Conservation (phyloP, 371 early-diverging fungal species). For the Mucor saturninus region DNA sequence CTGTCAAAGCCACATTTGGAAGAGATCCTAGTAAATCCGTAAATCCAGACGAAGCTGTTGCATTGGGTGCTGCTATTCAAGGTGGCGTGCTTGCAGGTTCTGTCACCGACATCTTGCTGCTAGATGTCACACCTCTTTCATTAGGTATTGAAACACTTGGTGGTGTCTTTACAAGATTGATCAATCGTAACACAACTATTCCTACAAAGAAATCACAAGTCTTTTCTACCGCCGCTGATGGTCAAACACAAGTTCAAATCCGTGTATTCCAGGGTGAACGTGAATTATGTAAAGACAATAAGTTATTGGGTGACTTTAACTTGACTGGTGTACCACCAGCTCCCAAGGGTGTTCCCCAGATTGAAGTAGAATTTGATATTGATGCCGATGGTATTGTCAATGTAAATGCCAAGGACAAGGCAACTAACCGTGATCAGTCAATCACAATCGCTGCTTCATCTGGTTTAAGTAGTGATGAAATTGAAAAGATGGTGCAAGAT, state of each 20-base stretch:
- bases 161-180: constrained; percentile 97
- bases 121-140: constrained; percentile 98
- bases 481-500: constrained; percentile 95
- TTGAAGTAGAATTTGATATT: constrained; percentile 98
- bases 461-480: constrained; percentile 95
- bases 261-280: constrained; percentile 99
- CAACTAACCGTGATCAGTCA: constrained; percentile 90
- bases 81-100: constrained; percentile 97
- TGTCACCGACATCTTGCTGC: constrained; percentile 91
- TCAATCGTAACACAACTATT: constrained; percentile 98
- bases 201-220: constrained; percentile 99
- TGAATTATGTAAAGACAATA: constrained; percentile 96
- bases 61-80: constrained; percentile 99
- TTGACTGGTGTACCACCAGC: constrained; percentile 88
- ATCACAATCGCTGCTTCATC: constrained; percentile 94
- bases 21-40: constrained; percentile 93
- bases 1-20: constrained; percentile 91
- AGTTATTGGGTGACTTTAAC: constrained; percentile 97
- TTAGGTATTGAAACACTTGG: constrained; percentile 98
- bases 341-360: constrained; percentile 93
- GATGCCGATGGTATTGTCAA: constrained; percentile 99
- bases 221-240: constrained; percentile 99
- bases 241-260: constrained; percentile 98
- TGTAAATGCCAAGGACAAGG: constrained; percentile 97
- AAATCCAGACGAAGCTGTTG: constrained; percentile 99